Base-by-base conservation (phyloP, 2,329 filamentous ascomycete species). In the Xylariomycetidae sp. region DNA sequence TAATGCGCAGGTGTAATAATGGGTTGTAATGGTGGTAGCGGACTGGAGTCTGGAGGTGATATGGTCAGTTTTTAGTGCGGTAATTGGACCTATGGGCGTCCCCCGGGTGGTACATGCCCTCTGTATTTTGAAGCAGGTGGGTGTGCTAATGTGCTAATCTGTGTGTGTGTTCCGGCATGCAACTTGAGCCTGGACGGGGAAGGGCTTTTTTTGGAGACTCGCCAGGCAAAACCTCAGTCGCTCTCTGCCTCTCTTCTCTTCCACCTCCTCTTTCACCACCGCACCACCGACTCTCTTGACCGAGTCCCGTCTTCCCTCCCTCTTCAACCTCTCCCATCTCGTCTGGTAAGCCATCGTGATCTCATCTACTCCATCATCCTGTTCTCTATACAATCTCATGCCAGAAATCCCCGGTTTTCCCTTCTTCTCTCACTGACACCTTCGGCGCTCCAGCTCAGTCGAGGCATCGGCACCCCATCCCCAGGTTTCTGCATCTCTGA, bases 151-250 rank as follows among this genome's bases (percentile, higher is more conserved):
- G n/a, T n/a, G n/a, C n/a, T n/a, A n/a, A n/a, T n/a, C n/a, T n/a
- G n/a, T n/a, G n/a, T n/a, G n/a, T n/a, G n/a, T n/a, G 28, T 30
- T 42, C 39, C 42, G 44, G 38, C 37, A 42, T 41, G 41, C 44
- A 41, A 38, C 33, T 38, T 36, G 41, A 39, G 41, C 42, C 47
- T 41, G 42, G 44, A 46, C 46, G n/a, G n/a, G n/a, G 48, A 45
- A 40, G 50, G 40, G 45, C 38, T 41, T 44, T 52, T 51, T 53
- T 45, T 46, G 44, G 43, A 41, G 45, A 42, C 47, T 53, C 42
- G 41, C 47, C 44, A 46, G 50, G 50, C 49, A 56, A 55, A 55
- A 54, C 51, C 51, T n/a, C n/a, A n/a, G n/a, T n/a, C n/a, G n/a
- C n/a, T n/a, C n/a, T n/a, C n/a, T n/a, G n/a, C n/a, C n/a, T 54